A percentile compares a stretch with the other conserved stretches of the same genome.
Conservation (phyloP, 768 basidiomycete species). For the Kwoniella bestiolae region DNA sequence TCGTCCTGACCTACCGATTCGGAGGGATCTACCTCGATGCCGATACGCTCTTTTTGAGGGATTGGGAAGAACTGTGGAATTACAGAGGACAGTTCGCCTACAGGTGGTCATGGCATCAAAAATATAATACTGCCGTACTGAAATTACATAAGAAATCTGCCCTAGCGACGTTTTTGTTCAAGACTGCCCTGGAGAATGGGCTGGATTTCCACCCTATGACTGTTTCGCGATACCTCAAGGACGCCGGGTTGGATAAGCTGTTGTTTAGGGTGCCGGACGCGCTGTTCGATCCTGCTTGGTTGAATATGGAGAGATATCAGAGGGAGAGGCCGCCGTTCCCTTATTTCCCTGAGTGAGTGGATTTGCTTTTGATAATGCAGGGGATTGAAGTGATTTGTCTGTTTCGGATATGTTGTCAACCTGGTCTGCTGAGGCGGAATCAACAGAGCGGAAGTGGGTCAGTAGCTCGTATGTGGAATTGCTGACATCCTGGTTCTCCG, state of each 20-base stretch:
- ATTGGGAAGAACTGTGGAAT: conserved; percentile 98
- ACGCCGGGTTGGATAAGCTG: conserved; percentile 80
- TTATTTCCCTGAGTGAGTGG: conserved; percentile 77
- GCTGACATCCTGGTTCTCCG: conserved; percentile 7
- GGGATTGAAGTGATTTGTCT: too few species aligned
- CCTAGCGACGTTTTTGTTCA: conserved; percentile 88
- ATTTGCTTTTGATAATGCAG: conserved; percentile 37
- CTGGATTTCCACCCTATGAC: conserved; percentile 98
- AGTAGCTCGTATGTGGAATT: too few species aligned
- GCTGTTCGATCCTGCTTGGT: conserved; percentile 94
- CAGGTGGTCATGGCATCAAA: conserved; percentile 87
- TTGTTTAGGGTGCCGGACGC: conserved; percentile 91
- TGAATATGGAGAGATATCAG: conserved; percentile 90
- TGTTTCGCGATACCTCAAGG: conserved; percentile 84
- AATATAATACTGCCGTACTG: conserved; percentile 95
- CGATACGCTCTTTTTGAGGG: conserved; percentile 90
- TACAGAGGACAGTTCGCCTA: conserved; percentile 97
- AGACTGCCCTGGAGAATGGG: conserved; percentile 85
- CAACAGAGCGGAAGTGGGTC: too few species aligned
- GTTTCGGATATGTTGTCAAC: too few species aligned
- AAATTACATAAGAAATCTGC: conserved; percentile 92
- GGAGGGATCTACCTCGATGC: conserved; percentile 97
- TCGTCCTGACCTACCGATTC: conserved; percentile 93
- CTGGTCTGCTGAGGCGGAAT: too few species aligned
- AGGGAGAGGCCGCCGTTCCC: conserved; percentile 91